Base-by-base conservation (phyloP, 2,329 filamentous ascomycete genomes). In the Cercospora brassicicola region DNA sequence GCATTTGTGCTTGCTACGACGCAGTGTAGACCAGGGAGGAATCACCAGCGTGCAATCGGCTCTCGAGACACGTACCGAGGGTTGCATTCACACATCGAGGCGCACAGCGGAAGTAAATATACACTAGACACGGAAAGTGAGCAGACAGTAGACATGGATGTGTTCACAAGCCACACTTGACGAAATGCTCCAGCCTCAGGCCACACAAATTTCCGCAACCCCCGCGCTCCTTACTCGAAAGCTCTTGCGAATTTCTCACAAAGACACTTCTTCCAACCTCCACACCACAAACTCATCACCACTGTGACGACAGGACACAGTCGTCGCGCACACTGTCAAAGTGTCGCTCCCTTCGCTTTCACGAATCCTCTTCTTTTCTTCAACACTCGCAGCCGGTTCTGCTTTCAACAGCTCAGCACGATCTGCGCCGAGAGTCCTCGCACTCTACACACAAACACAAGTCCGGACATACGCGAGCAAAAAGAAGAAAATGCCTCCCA, bases 401-500 rank as follows among this genome's bases (percentile, higher is more conserved):
- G 77, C 77, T 75, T 76, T 66, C 60, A 45, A 68, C 63, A 65
- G 67, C 67, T 31, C 59, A 61, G 57, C 67, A 65, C 71, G 68
- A 53, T 62, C 62, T 62, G 64, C 68, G 59, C 64, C 69, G 48
- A 63, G 66, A 68, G 53, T 72, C 64, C 48, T 67, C 61, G 70
- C 56, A 64, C 62, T 64, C 62, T 36, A 60, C 56, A 65, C 36
- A 65, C 62, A 55, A 64, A 60, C 68, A 59, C 51, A 59, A 30
- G 53, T 64, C 81, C 84, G 85, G 75, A 79, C 80, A 71, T 88
- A 87, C 84, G 85, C 86, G 68, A 84, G 79, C 56, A 73, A 69
- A 28, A 76, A 73, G 59, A 89, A 86, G 80, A 93, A 88, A 81
- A 99, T 99, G 95, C 87, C 93, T 83, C 95, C 95, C 81, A 99